A percentile compares a stretch with the other conserved stretches of the same genome.
Evolutionary conservation across 1,284 basidiomycete species (phyloP).

Genomic region (Sphagnurus paluster): DNA sequence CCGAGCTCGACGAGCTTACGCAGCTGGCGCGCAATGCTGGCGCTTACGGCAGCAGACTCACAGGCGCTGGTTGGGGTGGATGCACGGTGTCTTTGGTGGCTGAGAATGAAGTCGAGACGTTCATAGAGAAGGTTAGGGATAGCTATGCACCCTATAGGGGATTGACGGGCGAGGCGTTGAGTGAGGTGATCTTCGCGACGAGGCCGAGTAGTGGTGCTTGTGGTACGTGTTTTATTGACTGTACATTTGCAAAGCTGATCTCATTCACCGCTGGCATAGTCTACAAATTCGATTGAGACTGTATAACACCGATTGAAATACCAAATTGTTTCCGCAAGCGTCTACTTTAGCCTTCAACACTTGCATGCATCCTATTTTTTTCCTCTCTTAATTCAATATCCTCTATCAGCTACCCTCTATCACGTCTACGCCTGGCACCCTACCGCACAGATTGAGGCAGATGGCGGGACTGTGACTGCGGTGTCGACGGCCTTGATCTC

Average conservation of each 20-base stretch:
- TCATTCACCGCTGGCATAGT: slow-evolving; percentile 11
- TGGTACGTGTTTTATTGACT: slow-evolving; percentile 46
- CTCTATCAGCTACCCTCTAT: too few species aligned
- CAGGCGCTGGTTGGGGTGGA: slow-evolving; percentile 92
- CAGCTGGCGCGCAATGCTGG: slow-evolving; percentile 64
- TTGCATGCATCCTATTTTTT: too few species aligned
- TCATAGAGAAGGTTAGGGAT: slow-evolving; percentile 62
- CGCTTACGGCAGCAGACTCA: slow-evolving; percentile 76
- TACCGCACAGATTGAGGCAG: too few species aligned
- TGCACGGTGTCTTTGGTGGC: slow-evolving; percentile 84
- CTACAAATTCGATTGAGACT: slow-evolving; percentile 18
- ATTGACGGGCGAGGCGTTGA: slow-evolving; percentile 59
- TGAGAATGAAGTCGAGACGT: slow-evolving; percentile 63
- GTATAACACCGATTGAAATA: too few species aligned
- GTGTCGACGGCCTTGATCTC: too few species aligned
- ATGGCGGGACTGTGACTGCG: too few species aligned
- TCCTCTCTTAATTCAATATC: too few species aligned
- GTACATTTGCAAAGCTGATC: background rate
- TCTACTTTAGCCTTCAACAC: too few species aligned
- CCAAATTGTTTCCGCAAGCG: too few species aligned
- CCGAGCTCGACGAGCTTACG: slow-evolving; percentile 72
- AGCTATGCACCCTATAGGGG: slow-evolving; percentile 64
- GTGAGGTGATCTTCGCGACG: slow-evolving; percentile 81
- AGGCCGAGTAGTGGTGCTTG: slow-evolving; percentile 82
- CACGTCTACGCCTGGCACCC: too few species aligned